Evolutionary conservation across 2,329 filamentous ascomycete genomes (phyloP), one percentile per base, ranked within the genome.

Genomic region (Fulvia fulva): DNA sequence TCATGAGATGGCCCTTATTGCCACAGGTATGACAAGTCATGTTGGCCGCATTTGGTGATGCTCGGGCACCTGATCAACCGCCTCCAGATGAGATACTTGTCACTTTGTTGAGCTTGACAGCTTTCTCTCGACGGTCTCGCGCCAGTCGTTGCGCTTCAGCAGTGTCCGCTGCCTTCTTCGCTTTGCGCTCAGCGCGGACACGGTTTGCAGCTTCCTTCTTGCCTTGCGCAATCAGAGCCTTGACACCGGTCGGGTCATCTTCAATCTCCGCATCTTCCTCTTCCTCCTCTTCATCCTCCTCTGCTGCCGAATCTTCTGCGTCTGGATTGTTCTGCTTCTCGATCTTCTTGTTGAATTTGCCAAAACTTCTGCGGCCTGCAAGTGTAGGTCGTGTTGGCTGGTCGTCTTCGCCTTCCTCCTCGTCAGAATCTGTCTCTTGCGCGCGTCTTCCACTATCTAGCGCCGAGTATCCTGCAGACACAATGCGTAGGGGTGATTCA

Each of bases 71-170:
- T 16, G 37, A 16, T n/a, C 14, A 19, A 16, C 53, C 52, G 32
- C 46, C 52, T 11, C 56, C 53, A 23, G 41, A 46, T 28, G 19
- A 26, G 37, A 37, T 83, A 1, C 68, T 68, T 28, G 58, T 66
- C 7, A 67, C 63, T n/a, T 79, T 79, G 67, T 87, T 87, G 56
- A 90, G 74, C 60, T 87, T 86, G 53, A 89, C 79, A 56, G 87
- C 83, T 70, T 87, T 87, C 71, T 85, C 85, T 66, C 83, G 81
- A 46, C 85, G 77, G 68, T 82, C 80, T 44, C 84, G 82, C 7
- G 83, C 81, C 19, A 86, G 72, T 63, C 83, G 77, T 62, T 76
- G 74, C 12, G 76, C 73, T 62, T 79, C 80, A 23, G 74, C 74
- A 52, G 77, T 76, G 58, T 81, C 80, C 25, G 75, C 75, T 51